These are phyloP conservation scores for Fusarium falciforme DNA, from an alignment of 2,329 filamentous ascomycete species.

Conservation along the genomic window DNA sequence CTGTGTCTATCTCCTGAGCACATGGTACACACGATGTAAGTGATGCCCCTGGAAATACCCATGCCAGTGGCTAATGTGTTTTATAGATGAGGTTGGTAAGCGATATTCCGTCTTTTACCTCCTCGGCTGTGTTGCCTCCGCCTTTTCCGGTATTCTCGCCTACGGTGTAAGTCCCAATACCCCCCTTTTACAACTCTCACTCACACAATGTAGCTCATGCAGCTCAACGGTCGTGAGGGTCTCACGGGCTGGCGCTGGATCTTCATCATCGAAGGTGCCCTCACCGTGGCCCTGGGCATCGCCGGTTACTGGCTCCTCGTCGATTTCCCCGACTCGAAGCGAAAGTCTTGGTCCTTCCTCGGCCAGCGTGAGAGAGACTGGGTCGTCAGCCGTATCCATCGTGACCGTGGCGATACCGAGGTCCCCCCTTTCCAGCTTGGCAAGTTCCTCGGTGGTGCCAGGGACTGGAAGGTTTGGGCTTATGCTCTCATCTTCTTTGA, in stretches of 20 bases:
- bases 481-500: constrained; percentile 72
- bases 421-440: constrained; percentile 63
- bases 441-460: constrained; percentile 59
- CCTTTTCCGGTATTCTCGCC: constrained; percentile 75
- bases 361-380: constrained; percentile 62
- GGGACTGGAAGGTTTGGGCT: constrained; percentile 70
- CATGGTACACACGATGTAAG: constrained; percentile 77
- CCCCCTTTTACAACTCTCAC: neutral
- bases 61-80: neutral
- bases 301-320: constrained; percentile 68
- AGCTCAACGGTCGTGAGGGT: constrained; percentile 66
- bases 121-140: constrained; percentile 73
- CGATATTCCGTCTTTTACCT: constrained; percentile 77
- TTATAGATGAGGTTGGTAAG: constrained; percentile 73
- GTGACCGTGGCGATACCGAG: constrained; percentile 68
- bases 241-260: constrained; percentile 76
- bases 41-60: neutral
- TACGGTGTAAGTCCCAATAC: constrained; percentile 65
- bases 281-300: constrained; percentile 66
- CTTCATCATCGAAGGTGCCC: constrained; percentile 65
- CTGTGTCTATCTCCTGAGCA: constrained; percentile 77
- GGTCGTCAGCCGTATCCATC: constrained; percentile 64
- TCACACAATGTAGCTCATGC: constrained; percentile 62
- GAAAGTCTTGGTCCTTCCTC: constrained; percentile 65
- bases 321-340: constrained; percentile 71